Base-by-base conservation (phyloP, 345 rosid genomes). In the Atalantia buxifolia region DNA sequence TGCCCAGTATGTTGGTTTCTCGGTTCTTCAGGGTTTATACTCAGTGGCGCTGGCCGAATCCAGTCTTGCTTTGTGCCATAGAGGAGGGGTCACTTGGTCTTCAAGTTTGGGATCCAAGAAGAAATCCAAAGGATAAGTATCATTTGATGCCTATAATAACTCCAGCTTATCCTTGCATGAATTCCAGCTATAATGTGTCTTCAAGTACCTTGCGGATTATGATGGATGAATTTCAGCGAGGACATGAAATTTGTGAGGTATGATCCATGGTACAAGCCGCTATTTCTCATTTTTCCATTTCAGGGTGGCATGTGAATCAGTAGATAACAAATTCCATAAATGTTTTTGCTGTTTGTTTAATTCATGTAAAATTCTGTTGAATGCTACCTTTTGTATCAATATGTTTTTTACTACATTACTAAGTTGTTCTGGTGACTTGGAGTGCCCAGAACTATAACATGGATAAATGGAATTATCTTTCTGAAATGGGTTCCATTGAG, bases 1-100 rank as follows among this genome's bases (percentile, higher is more conserved):
- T 91, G 64, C 98, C 99, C 69, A 94, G 89, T 81, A 94, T 94
- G 97, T 77, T 96, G 74, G 95, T 89, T 28, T 88, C 97, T 82
- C 92, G 98, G 72, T 96, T 96, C 89, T 96, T 96, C 83, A 89
- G 95, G 84, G 98, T 94, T 45, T 96, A 89, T 80, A 91, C 92
- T 36, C 95, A 90, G 80, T 96, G 99, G 98, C 97, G 97, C 42
- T 96, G 97, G 98, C 98, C 99, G 63, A 96, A 96, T 78, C 98
- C 98, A 4, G 97, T 96, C 48, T 83, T 96, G 94, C 97, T 96
- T 61, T 96, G 97, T 86, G 82, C 88, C 7, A 94, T 91, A 61
- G 97, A 91, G 71, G 99, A 92, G 80, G 88, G 99, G 72, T 82
- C 95, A 65, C 94, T 92, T 65, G 99, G 99, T 75, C 92, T 92